Evolutionary conservation across 2,329 filamentous ascomycete species (phyloP), one percentile per base, ranked within the genome.

Genomic region (Aspergillus ustus): DNA sequence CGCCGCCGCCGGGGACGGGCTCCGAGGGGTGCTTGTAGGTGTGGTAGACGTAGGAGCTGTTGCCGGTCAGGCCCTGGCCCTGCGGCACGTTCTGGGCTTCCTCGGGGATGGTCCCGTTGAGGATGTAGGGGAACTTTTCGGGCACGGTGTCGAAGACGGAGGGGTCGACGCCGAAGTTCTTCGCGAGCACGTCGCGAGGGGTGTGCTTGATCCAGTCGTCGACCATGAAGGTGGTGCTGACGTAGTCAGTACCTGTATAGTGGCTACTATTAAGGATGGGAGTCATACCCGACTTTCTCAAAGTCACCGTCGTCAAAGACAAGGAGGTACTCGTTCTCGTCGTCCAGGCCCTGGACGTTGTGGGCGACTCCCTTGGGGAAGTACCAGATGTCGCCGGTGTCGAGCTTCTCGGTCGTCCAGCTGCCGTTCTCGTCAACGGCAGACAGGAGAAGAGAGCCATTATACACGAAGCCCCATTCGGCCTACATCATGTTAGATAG

Each of bases 261-360:
- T 20, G 7, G 19, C 6, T 3, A 2, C 20, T 9, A n/a, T n/a
- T 34, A 11, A 28, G 40, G 19, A 19, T 8, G 37, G n/a, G 20
- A 19, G 4, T 67, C 79, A 62, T 71, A 86, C 82, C 86, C 86
- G 31, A 83, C 77, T 55, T 83, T 83, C 69, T 90, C 87, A 69
- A 90, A 91, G 68, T 90, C 82, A 2, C 85, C 85, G 29, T 89
- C 86, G 64, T 90, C 87, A 69, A 90, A 90, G 31, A 85, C 84
- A 1, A 90, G 80, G 11, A 91, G 80, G 64, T 85, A 90, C 71
- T 90, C 88, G 61, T 89, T 90, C 70, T 89, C 83, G 9, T 89
- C 87, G 1, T 84, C 86, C 0, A 90, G 79, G 0, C 73, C 76
- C 55, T 90, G 87, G 0, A 90, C 77, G 1, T 86, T 86, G 55